Percentiles rank a stretch among this genome's conserved stretches.
These are phyloP conservation scores for Metschnikowia chrysomelidarum DNA, from an alignment of 805 yeast genomes.

Conservation along the genomic window DNA sequence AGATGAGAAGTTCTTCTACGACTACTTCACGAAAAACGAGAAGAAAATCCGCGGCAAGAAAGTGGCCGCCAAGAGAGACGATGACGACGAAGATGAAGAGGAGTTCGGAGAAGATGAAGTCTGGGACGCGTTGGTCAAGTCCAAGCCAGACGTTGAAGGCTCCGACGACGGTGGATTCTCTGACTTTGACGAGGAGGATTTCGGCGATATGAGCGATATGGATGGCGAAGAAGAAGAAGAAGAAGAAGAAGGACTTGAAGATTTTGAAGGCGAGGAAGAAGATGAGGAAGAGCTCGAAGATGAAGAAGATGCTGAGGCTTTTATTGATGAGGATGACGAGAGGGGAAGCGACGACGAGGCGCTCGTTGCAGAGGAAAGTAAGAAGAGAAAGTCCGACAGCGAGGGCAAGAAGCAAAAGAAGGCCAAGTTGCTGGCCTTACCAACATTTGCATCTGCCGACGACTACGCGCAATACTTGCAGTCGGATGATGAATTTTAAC, in stretches of 20 bases:
- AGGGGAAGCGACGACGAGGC: conserved; percentile 20
- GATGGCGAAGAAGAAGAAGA: conserved; percentile 32
- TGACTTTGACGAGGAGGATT: conserved; percentile 47
- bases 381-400: conserved; percentile 30
- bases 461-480: conserved; percentile 75
- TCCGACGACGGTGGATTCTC: conserved; percentile 30
- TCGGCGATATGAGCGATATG: conserved; percentile 31
- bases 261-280: conserved; percentile 22
- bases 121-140: conserved; percentile 75
- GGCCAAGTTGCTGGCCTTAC: conserved; percentile 63
- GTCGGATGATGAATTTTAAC: conserved; percentile 54
- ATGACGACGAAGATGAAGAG: conserved; percentile 38
- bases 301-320: conserved; percentile 26
- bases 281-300: conserved; percentile 30
- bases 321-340: background rate
- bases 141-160: conserved; percentile 66
- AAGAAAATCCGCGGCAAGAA: conserved; percentile 28
- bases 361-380: conserved; percentile 28
- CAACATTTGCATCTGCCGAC: conserved; percentile 85
- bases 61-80: conserved; percentile 25
- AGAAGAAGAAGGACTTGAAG: conserved; percentile 20
- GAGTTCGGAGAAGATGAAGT: conserved; percentile 66
- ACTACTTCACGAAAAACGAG: conserved; percentile 70
- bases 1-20: conserved; percentile 84
- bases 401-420: conserved; percentile 42